These are phyloP conservation scores for Areca catechu DNA, from an alignment of 176 grass and related monocot species.

Conservation along the genomic window DNA sequence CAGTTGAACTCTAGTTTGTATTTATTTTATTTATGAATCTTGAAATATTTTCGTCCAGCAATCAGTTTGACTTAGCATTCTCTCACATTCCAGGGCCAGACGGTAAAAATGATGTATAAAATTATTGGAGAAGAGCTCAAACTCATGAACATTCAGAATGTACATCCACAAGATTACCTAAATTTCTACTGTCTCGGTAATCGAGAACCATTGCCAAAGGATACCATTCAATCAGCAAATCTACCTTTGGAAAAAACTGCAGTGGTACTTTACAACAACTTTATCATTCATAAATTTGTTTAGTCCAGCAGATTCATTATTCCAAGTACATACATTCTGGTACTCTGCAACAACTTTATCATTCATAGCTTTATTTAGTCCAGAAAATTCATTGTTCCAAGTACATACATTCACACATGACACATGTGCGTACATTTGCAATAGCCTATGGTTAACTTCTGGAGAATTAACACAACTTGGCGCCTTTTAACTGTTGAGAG, in stretches of 20 bases:
- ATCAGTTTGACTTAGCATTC: not conserved
- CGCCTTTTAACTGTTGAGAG: too few relatives aligned
- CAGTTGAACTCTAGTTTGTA: too few relatives aligned
- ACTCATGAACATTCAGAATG: not conserved
- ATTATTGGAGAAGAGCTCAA: conserved; percentile 24
- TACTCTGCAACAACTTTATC: not conserved
- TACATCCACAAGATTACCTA: conserved; percentile 48
- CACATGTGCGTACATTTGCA: too few relatives aligned
- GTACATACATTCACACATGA: too few relatives aligned
- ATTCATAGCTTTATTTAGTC: too few relatives aligned
- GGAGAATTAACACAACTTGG: too few relatives aligned
- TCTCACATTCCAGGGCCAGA: conserved; percentile 35
- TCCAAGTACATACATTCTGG: not conserved
- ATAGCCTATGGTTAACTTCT: too few relatives aligned
- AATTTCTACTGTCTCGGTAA: conserved; percentile 98
- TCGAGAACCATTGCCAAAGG: conserved; percentile 16
- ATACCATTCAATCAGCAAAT: not conserved
- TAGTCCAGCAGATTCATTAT: too few relatives aligned
- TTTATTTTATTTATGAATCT: too few relatives aligned
- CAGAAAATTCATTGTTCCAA: too few relatives aligned
- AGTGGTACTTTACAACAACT: not conserved
- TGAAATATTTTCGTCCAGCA: not conserved
- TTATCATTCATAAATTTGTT: too few relatives aligned
- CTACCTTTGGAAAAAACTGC: not conserved
- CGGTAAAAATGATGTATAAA: conserved; percentile 78